Evolutionary conservation across 805 yeast species (phyloP), one percentile per base, ranked within the genome.

Genomic region (Saccharomyces cerevisiae): DNA sequence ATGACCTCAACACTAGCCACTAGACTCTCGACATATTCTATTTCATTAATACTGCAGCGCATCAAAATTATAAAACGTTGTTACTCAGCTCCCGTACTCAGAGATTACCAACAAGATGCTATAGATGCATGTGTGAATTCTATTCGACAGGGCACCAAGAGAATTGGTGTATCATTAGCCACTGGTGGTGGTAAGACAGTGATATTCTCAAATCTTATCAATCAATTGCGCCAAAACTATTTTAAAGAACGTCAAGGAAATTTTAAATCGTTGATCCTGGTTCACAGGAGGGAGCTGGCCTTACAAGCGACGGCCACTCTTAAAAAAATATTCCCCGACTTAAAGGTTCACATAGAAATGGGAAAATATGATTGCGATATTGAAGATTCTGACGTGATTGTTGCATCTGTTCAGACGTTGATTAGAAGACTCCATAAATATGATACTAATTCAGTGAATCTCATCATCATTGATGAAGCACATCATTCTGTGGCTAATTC

Each of bases 121-220:
- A 79, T 90, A 2, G 65, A 77, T 1, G 67, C 75, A 0, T 82
- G 91, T 32, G 60, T 82, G 1, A 59, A 68, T 0, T 77, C 88
- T 0, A 65, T 85, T 1, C 61, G 69, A 0, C 55, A 61, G 0
- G 83, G 84, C 0, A 60, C 69, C 1, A 69, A 76, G 21, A 73
- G 94, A 49, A 79, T 89, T 0, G 97, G 92, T 0, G 90, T 89
- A 1, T 85, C 89, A 29, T 68, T 91, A 41, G 96, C 97, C 13
- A 92, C 98, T 0, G 98, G 98, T 0, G 94, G 96, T 11, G 98
- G 98, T 4, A 91, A 91, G 62, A 91, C 97, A 0, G 89, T 89
- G 11, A 82, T 88, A 1, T 86, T 89, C 64, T 69, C 87, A 0
- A 78, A 78, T 58, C 59, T 85, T 46, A 78, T 86, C 2, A 77